Evolutionary conservation across 768 basidiomycete species (phyloP).

Genomic region (Chalciporus piperatus): DNA sequence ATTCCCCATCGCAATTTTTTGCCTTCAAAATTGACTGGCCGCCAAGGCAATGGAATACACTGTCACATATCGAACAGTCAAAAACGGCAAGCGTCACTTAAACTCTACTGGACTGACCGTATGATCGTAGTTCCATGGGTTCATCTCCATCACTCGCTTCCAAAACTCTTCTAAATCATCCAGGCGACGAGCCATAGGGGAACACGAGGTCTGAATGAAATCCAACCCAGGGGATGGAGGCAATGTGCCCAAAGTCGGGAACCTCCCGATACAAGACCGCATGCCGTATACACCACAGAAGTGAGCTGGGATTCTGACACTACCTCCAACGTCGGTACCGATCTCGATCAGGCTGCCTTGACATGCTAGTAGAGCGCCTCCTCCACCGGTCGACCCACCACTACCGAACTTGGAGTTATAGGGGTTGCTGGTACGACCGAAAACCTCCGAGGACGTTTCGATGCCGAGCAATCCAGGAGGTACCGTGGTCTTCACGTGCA

Average conservation of each 20-base stretch:
- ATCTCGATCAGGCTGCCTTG: conserved; percentile 46
- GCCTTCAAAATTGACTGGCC: conserved; percentile 30
- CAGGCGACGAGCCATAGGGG: conserved; percentile 41
- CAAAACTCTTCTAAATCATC: conserved; percentile 44
- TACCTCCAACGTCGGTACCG: conserved; percentile 50
- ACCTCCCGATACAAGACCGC: conserved; percentile 38
- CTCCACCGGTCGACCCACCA: conserved; percentile 53
- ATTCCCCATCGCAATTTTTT: conserved; percentile 40
- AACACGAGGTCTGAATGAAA: conserved; percentile 34
- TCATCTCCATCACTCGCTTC: conserved; percentile 39
- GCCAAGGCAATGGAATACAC: conserved; percentile 46
- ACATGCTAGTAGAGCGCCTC: conserved; percentile 45
- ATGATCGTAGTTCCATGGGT: conserved; percentile 44
- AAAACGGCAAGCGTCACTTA: not conserved
- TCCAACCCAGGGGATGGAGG: conserved; percentile 38
- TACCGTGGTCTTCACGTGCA: conserved; percentile 41
- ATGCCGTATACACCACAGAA: conserved; percentile 47
- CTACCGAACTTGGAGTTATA: conserved; percentile 39
- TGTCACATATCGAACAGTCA: conserved; percentile 12
- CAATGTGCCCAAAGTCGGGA: conserved; percentile 33
- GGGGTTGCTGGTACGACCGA: conserved; percentile 47
- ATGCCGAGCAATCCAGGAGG: conserved; percentile 42
- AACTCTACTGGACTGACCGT: conserved; percentile 26
- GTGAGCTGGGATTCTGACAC: conserved; percentile 46
- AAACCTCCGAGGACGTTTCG: conserved; percentile 43